phyloP scores from a whole-genome alignment of 192 early-diverging fungal species.

The Linnemannia exigua region DNA sequence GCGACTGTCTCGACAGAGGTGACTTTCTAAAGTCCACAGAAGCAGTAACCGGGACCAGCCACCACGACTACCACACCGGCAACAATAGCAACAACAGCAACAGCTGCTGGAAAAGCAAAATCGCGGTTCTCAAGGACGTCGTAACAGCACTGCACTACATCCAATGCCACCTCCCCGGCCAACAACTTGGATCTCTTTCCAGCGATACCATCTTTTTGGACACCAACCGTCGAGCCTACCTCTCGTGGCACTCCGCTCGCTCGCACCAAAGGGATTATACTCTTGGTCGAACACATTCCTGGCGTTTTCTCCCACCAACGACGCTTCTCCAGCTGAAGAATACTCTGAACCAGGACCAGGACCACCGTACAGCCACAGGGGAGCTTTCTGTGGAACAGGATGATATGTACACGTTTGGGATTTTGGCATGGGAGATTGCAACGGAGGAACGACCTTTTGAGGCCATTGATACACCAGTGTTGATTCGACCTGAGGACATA shows the following conservation, averaged over 20 bases:
- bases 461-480: neutral
- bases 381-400: constrained; percentile 14
- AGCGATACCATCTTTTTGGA: constrained; percentile 24
- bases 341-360: neutral
- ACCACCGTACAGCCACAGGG: too few relatives aligned
- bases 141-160: constrained; percentile 35
- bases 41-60: neutral
- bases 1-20: constrained; percentile 23
- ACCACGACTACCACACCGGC: neutral
- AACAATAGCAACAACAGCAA: neutral
- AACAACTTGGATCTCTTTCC: constrained; percentile 25
- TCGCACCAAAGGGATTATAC: constrained; percentile 2
- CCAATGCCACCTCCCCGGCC: constrained; percentile 19
- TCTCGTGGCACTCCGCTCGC: constrained; percentile 19
- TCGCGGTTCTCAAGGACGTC: constrained; percentile 26
- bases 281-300: neutral
- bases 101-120: constrained; percentile 7
- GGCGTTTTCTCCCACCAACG: constrained; percentile 18
- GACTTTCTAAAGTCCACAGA: constrained; percentile 8
- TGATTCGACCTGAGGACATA: neutral
- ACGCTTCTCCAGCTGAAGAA: neutral
- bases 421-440: constrained; percentile 36
- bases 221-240: constrained; percentile 19
- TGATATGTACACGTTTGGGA: constrained; percentile 44
- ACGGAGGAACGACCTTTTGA: constrained; percentile 28